These are phyloP conservation scores for Tuber borchii DNA, from an alignment of 495 filamentous ascomycete genomes.

Conservation along the genomic window DNA sequence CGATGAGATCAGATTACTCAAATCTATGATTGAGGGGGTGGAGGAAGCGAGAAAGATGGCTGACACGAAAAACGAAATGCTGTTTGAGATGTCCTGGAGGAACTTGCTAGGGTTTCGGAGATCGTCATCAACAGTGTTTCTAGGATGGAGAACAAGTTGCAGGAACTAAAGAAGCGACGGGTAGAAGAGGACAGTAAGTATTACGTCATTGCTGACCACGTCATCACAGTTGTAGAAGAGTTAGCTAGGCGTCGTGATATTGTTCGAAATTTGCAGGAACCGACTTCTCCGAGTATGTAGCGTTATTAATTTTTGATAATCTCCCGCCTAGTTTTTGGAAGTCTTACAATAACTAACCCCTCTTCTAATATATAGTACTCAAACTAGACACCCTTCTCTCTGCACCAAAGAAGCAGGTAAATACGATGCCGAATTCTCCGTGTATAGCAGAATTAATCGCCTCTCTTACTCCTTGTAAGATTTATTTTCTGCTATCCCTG, in stretches of 20 bases:
- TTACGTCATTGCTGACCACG: background rate
- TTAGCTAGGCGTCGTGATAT: background rate
- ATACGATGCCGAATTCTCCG: background rate
- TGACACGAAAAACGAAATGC: background rate
- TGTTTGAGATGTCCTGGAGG: background rate
- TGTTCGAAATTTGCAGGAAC: background rate
- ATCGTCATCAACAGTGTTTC: slow-evolving; percentile 5
- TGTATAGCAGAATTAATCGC: background rate
- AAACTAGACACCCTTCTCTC: background rate
- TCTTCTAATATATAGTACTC: background rate
- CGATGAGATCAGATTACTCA: no score
- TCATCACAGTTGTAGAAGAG: background rate
- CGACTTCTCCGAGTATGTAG: background rate
- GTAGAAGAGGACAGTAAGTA: background rate
- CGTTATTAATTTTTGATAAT: background rate
- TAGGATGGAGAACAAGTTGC: slow-evolving; percentile 15
- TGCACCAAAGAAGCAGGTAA: background rate
- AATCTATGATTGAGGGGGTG: no score
- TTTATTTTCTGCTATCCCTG: background rate
- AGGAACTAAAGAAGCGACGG: slow-evolving; percentile 6
- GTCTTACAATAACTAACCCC: background rate
- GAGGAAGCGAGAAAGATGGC: slow-evolving; percentile 10
- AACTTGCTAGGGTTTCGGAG: slow-evolving; percentile 6
- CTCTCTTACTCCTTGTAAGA: background rate
- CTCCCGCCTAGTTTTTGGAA: background rate